phyloP scores from a whole-genome alignment of 192 early-diverging fungal species.

The Umbelopsis sp. region DNA sequence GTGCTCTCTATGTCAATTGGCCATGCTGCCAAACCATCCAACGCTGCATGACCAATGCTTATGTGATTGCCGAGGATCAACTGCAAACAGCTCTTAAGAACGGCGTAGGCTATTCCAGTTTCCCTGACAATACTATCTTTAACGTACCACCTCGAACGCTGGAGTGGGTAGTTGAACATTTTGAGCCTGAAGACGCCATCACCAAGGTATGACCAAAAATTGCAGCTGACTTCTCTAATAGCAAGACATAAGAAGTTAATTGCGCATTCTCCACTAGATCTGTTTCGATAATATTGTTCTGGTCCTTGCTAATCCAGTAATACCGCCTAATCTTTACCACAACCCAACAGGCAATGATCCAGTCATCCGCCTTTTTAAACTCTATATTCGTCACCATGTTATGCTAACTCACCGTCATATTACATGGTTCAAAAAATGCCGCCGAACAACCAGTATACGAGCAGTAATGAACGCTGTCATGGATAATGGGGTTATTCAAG shows the following conservation, averaged over 20 bases:
- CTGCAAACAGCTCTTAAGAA: neutral
- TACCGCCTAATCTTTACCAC: neutral
- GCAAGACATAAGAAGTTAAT: no score
- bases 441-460: neutral
- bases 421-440: conserved; percentile 16
- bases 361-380: conserved; percentile 6
- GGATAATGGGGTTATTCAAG: conserved; percentile 2
- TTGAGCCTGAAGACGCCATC: conserved; percentile 2
- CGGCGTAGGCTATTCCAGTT: conserved; percentile 3
- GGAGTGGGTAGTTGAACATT: conserved; percentile 12
- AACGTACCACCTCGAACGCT: conserved; percentile 6
- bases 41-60: neutral
- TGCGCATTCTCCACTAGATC: neutral
- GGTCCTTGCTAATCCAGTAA: conserved; percentile 7
- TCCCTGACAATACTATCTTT: conserved; percentile 8
- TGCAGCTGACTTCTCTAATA: neutral
- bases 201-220: neutral
- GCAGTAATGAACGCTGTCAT: conserved; percentile 2
- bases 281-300: conserved; percentile 17
- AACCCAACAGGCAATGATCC: conserved; percentile 6
- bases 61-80: neutral
- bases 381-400: conserved; percentile 1
- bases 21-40: neutral
- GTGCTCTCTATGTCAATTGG: conserved; percentile 1
- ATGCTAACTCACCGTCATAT: conserved; percentile 11